Evolutionary conservation across 371 early-diverging fungal species (phyloP).

Genomic region (Mortierella sp.): DNA sequence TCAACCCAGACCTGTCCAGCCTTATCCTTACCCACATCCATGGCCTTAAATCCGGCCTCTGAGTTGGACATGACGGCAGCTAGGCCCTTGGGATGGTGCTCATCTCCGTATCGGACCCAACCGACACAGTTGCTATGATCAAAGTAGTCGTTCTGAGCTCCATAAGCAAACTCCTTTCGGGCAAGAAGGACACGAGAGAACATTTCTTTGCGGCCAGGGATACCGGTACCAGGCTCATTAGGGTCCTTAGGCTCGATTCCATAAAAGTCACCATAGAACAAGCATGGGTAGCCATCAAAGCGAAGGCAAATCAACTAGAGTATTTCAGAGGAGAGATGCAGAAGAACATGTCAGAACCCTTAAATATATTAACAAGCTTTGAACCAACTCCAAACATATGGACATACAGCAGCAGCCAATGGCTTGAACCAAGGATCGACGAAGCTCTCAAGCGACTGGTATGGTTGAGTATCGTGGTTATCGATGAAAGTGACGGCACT

Average conservation of each 20-base stretch:
- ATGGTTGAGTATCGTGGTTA: slow-evolving; percentile 55
- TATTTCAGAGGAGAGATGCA: not conserved
- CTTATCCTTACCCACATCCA: slow-evolving; percentile 53
- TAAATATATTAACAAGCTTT: too few species aligned
- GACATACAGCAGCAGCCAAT: slow-evolving; percentile 39
- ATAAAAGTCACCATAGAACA: slow-evolving; percentile 56
- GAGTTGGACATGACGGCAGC: slow-evolving; percentile 46
- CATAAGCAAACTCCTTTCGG: slow-evolving; percentile 56
- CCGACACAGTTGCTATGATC: slow-evolving; percentile 59
- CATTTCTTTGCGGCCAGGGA: slow-evolving; percentile 36
- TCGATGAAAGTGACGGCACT: slow-evolving; percentile 57
- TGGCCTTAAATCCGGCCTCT: slow-evolving; percentile 47
- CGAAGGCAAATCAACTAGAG: slow-evolving; percentile 40
- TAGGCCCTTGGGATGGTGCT: slow-evolving; percentile 28
- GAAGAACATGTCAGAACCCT: too few species aligned
- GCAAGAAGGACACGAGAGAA: slow-evolving; percentile 47
- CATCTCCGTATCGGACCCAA: slow-evolving; percentile 58
- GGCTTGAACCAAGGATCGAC: slow-evolving; percentile 53
- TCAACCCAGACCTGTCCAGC: slow-evolving; percentile 58
- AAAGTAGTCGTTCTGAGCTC: slow-evolving; percentile 60
- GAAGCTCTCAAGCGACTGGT: slow-evolving; percentile 36
- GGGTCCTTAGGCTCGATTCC: slow-evolving; percentile 31
- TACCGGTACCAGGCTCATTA: slow-evolving; percentile 25
- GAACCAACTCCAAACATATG: not conserved
- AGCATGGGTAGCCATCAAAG: slow-evolving; percentile 45